Conservation (phyloP, 2,329 filamentous ascomycete species). For the Aaosphaeria pasadenensis region DNA sequence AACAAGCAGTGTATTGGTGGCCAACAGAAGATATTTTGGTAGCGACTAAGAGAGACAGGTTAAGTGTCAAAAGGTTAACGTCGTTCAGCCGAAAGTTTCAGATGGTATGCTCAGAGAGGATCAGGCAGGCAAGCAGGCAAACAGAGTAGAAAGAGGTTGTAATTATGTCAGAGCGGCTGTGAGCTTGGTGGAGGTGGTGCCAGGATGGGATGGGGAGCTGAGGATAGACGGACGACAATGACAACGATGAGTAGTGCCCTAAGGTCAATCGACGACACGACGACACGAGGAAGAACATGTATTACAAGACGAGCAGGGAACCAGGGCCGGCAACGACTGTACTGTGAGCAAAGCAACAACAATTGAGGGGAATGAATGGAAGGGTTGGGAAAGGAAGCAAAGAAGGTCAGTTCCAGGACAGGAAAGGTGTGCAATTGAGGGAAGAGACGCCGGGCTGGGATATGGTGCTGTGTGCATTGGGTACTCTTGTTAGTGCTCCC, state of each 20-base stretch:
- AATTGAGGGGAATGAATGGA: neutral
- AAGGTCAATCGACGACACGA: neutral
- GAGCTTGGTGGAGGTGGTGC: conserved; percentile 22
- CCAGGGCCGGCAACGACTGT: neutral
- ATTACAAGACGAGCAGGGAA: conserved; percentile 11
- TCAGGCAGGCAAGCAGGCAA: no score
- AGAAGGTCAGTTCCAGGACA: neutral
- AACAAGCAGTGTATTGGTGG: no score
- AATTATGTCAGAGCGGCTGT: conserved; percentile 22
- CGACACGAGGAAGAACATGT: conserved; percentile 11
- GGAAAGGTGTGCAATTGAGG: neutral
- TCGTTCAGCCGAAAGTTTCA: no score
- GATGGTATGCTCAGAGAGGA: no score
- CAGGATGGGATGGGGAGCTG: conserved; percentile 19
- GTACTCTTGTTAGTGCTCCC: conserved; percentile 18
- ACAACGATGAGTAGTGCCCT: conserved; percentile 2
- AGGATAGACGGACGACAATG: conserved; percentile 10
- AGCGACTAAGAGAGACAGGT: no score
- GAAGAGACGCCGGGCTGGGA: conserved; percentile 11
- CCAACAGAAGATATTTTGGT: no score
- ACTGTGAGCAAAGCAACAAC: no score
- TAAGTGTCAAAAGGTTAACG: no score
- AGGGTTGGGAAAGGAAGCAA: neutral
- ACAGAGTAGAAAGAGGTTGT: neutral
- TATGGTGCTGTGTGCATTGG: conserved; percentile 9